phyloP scores from a whole-genome alignment of 2,329 filamentous ascomycete species.

The Colletotrichum sojae region DNA sequence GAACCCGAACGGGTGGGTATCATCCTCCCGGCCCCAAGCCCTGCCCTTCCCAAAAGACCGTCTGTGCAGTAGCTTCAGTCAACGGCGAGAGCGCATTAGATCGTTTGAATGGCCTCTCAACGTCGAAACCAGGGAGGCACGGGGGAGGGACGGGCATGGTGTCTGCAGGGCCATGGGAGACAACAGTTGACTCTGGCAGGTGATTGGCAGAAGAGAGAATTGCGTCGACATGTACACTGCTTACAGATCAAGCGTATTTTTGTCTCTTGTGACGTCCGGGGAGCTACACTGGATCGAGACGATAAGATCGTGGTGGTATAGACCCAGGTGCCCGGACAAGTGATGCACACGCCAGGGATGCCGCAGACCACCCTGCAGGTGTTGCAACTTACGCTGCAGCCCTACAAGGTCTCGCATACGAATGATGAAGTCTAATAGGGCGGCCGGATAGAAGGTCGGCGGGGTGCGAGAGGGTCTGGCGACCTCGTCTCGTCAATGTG shows the following conservation, averaged over 20 bases:
- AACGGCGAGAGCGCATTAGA: background rate
- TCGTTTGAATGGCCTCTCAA: slow-evolving; percentile 1
- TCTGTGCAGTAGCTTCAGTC: slow-evolving; percentile 14
- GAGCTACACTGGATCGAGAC: slow-evolving; percentile 25
- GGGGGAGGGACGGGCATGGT: background rate
- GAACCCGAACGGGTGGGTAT: slow-evolving; percentile 8
- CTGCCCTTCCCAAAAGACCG: slow-evolving; percentile 4
- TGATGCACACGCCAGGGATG: slow-evolving; percentile 22
- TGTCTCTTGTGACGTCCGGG: slow-evolving; percentile 9
- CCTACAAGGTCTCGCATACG: slow-evolving; percentile 21
- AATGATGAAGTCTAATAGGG: background rate
- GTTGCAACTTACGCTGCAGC: slow-evolving; percentile 22
- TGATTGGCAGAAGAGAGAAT: slow-evolving; percentile 26
- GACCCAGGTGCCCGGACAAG: slow-evolving; percentile 25
- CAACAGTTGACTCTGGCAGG: background rate
- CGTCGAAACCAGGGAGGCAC: background rate
- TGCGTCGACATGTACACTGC: slow-evolving; percentile 16
- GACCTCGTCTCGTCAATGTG: slow-evolving; percentile 12
- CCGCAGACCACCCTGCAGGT: background rate
- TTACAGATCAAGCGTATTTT: slow-evolving; percentile 40
- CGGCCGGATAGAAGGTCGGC: slow-evolving; percentile 9
- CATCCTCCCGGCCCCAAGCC: slow-evolving; percentile 2
- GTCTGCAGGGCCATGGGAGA: slow-evolving; percentile 8
- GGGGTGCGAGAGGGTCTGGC: background rate
- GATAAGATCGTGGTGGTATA: slow-evolving; percentile 13